These are phyloP conservation scores for Tulasnella sp. DNA, from an alignment of 768 basidiomycete genomes.

Conservation along the genomic window DNA sequence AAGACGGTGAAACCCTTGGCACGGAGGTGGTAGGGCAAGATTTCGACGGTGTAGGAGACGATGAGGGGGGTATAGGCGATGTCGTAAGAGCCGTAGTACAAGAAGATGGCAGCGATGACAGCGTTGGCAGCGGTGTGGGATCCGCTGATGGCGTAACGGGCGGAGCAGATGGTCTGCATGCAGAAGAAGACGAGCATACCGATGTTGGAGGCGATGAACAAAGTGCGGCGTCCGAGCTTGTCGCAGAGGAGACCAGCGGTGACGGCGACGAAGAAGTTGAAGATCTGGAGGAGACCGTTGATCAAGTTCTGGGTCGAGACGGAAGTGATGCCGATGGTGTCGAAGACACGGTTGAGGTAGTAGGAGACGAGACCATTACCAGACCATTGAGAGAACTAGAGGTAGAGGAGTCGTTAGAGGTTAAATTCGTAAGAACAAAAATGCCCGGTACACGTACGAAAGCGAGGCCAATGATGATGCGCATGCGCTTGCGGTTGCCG, in stretches of 20 bases:
- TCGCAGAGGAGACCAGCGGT: conserved; percentile 51
- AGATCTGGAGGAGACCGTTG: conserved; percentile 76
- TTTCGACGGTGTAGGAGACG: conserved; percentile 80
- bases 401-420: not conserved
- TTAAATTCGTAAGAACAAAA: not conserved
- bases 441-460: not conserved
- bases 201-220: conserved; percentile 36
- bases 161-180: conserved; percentile 49
- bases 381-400: conserved; percentile 33
- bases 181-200: conserved; percentile 33
- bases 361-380: conserved; percentile 62
- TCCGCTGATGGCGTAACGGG: conserved; percentile 22
- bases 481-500: conserved; percentile 67
- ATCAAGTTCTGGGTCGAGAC: conserved; percentile 50
- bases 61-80: conserved; percentile 79
- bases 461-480: conserved; percentile 39
- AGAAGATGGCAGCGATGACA: conserved; percentile 74
- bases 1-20: conserved; percentile 80
- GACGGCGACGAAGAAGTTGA: conserved; percentile 59
- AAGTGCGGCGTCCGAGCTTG: conserved; percentile 51
- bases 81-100: conserved; percentile 72
- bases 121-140: conserved; percentile 34
- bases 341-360: conserved; percentile 66
- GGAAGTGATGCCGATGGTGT: conserved; percentile 25
- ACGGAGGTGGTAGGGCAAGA: conserved; percentile 69